Percentiles rank a stretch among this genome's conserved stretches.
Conservation (phyloP, 1,139 yeast species). For the Pneumocystis sp. region DNA sequence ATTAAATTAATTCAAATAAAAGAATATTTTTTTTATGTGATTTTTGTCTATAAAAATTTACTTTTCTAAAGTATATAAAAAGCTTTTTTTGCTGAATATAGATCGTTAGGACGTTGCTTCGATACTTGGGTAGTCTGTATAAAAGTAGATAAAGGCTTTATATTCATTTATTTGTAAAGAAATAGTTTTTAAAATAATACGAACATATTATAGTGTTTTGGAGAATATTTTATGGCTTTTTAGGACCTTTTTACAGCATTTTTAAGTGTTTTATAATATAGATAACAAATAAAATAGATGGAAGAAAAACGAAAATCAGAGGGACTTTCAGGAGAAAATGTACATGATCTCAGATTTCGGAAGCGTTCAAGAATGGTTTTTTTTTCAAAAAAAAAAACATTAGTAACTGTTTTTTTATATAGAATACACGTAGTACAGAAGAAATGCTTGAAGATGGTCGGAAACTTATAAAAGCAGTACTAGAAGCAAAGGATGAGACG, state of each 20-base stretch:
- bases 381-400: not conserved
- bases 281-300: not conserved
- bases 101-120: too few relatives aligned
- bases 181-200: too few relatives aligned
- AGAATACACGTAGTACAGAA: not conserved
- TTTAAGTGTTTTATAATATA: not conserved
- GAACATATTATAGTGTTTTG: not conserved
- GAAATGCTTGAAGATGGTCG: conserved; percentile 1
- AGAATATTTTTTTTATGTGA: too few relatives aligned
- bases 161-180: too few relatives aligned
- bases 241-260: not conserved
- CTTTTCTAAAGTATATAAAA: too few relatives aligned
- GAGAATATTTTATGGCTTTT: not conserved
- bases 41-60: too few relatives aligned
- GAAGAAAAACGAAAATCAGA: not conserved
- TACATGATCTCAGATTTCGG: not conserved
- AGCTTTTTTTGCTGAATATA: too few relatives aligned
- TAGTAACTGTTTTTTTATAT: not conserved
- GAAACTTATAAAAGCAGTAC: not conserved
- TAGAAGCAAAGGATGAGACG: not conserved
- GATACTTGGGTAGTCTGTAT: too few relatives aligned
- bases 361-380: not conserved
- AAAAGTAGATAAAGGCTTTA: too few relatives aligned
- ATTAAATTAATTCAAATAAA: too few relatives aligned
- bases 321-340: not conserved